A percentile compares a stretch with the other conserved stretches of the same genome.
Conservation (phyloP, 23 red algal genomes). For the Gracilaria caudata region DNA sequence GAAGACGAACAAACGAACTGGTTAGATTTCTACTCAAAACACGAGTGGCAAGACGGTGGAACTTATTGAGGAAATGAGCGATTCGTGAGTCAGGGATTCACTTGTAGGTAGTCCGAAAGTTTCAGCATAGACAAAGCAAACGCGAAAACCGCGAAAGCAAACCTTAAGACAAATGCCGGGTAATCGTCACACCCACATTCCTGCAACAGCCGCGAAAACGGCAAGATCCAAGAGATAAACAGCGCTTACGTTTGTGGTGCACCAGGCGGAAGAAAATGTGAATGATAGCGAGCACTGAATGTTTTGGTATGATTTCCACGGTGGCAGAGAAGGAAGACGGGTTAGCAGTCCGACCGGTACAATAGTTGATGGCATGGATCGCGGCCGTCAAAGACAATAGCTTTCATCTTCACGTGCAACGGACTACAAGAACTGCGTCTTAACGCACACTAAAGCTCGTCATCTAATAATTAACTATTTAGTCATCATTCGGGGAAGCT, state of each 20-base stretch:
- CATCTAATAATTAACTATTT: conserved; percentile 28
- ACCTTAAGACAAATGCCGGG: conserved; percentile 34
- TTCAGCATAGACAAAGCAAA: conserved; percentile 19
- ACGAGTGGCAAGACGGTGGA: too few relatives aligned
- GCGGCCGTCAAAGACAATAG: conserved; percentile 20
- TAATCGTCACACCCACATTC: conserved; percentile 15
- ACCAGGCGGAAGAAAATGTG: not conserved
- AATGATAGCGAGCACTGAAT: not conserved
- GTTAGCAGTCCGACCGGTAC: not conserved
- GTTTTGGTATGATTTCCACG: too few relatives aligned
- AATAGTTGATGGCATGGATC: not conserved
- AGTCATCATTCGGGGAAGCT: conserved; percentile 9
- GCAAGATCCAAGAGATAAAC: not conserved
- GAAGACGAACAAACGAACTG: too few relatives aligned
- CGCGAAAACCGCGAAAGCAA: conserved; percentile 23
- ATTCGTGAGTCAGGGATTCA: conserved; percentile 20
- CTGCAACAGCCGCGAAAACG: not conserved
- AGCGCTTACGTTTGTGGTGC: not conserved
- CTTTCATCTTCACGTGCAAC: conserved; percentile 31
- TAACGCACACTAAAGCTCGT: conserved; percentile 24
- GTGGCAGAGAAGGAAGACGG: not conserved
- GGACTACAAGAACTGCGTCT: conserved; percentile 24
- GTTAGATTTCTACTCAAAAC: too few relatives aligned
- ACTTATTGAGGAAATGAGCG: not conserved
- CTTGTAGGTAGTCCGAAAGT: conserved; percentile 24